A percentile compares a stretch with the other conserved stretches of the same genome.
Evolutionary conservation across 257 asterid genomes (phyloP).

Genomic region (Rhazya stricta): DNA sequence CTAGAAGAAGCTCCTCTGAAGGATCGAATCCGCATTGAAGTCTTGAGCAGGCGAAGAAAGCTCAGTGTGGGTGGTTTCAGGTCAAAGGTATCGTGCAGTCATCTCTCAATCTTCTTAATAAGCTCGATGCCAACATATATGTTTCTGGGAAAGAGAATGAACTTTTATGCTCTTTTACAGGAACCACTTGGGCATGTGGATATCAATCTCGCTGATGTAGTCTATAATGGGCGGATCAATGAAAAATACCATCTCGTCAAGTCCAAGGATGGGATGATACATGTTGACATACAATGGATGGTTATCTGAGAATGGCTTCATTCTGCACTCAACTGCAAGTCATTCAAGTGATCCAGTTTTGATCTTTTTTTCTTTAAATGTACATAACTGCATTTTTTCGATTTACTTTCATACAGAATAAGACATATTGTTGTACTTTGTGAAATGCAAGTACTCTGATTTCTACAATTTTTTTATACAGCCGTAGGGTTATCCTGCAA

Average conservation of each 20-base stretch:
- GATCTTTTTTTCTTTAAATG: no score
- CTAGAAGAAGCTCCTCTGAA: conserved; percentile 69
- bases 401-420: neutral
- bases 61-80: conserved; percentile 43
- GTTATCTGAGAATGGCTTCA: conserved; percentile 34
- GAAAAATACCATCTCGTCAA: conserved; percentile 64
- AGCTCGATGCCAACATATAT: neutral
- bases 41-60: conserved; percentile 53
- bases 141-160: neutral
- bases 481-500: neutral
- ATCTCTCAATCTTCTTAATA: conserved; percentile 1
- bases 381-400: neutral
- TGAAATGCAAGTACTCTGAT: neutral
- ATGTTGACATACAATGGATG: conserved; percentile 74
- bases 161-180: conserved; percentile 23
- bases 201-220: conserved; percentile 59
- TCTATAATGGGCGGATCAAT: conserved; percentile 62
- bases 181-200: conserved; percentile 74
- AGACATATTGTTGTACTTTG: neutral
- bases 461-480: neutral
- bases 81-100: conserved; percentile 37
- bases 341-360: neutral
- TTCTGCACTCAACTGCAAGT: no score
- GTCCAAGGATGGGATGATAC: conserved; percentile 65
- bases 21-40: conserved; percentile 54